Base-by-base conservation (phyloP, 352 stramenopile genomes). In the Globisporangium yorkense region DNA sequence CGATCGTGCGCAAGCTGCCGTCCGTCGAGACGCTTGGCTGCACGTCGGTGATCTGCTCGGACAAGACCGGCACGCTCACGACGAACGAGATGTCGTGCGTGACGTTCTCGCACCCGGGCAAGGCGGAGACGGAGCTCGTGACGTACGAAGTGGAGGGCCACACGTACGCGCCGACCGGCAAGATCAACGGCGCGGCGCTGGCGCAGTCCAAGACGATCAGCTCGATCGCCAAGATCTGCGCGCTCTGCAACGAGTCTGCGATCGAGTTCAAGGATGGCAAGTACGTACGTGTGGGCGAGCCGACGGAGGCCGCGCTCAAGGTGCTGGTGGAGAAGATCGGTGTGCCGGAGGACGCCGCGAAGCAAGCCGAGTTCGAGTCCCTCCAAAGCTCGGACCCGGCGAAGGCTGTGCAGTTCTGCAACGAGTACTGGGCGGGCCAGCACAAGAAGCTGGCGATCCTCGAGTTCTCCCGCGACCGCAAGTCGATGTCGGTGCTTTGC, bases 21-120 rank as follows among this genome's bases (percentile, higher is more conserved):
- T 97, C 95, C 0, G 96, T 99, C 2, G 97, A 99, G 83, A 98
- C 96, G 24, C 77, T 99, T 12, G 97, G 97, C 16, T 99, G 94
- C 76, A 97, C 92, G 33, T 96, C 84, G 0, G 88, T 97, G 6
- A 98, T 98, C 69, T 98, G 93, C 68, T 97, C 87, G 49, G 94
- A 92, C 71, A 96, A 92, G 76, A 96, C 84, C 15, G 97, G 97
- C 13, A 99, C 96, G 44, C 76, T 99, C 5, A 99, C 97, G 2
- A 98, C 91, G 20, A 99, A 99, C 77, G 88, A 99, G 77, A 99
- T 99, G 97, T 92, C 84, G 27, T 90, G 78, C 45, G 65, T 92
- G 16, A 92, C 76, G 47, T 92, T 96, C 57, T 80, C 77, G 57
- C 80, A 93, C 63, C 56, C 74, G 1, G 82, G 82, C 39, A 73